Conservation (phyloP, 2,329 filamentous ascomycete genomes). For the Claviceps sp. region DNA sequence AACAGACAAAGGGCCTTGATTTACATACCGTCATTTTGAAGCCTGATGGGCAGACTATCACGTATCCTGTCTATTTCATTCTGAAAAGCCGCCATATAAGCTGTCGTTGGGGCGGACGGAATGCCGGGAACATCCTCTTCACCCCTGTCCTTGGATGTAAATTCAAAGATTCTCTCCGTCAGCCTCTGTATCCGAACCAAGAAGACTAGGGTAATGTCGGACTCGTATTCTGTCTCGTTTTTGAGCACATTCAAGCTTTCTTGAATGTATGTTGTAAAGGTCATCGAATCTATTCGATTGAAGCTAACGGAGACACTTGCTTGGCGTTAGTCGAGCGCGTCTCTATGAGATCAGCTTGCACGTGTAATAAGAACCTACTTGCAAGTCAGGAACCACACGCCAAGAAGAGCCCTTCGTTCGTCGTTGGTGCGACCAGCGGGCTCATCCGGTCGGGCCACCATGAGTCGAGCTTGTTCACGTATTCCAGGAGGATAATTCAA, state of each 20-base stretch:
- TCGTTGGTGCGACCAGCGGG: constrained; percentile 31
- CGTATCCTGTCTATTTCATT: constrained; percentile 30
- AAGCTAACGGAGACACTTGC: constrained; percentile 28
- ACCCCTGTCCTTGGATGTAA: constrained; percentile 22
- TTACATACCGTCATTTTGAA: constrained; percentile 27
- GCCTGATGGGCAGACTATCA: constrained; percentile 18
- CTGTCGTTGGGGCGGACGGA: constrained; percentile 27
- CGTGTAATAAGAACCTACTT: constrained; percentile 24
- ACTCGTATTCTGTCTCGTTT: constrained; percentile 28
- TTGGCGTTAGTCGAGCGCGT: not conserved
- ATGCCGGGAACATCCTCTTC: constrained; percentile 21
- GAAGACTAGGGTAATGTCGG: constrained; percentile 31
- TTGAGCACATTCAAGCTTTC: constrained; percentile 35
- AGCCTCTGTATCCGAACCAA: constrained; percentile 36
- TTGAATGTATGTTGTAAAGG: constrained; percentile 38
- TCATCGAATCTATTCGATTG: constrained; percentile 32
- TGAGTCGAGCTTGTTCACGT: constrained; percentile 28
- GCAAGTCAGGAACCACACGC: constrained; percentile 40
- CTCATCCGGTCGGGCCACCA: constrained; percentile 26
- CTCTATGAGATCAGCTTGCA: not conserved
- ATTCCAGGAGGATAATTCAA: constrained; percentile 27
- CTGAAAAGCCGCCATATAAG: constrained; percentile 33
- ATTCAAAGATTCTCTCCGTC: constrained; percentile 33
- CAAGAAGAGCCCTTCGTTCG: constrained; percentile 37
- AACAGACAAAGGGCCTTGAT: not conserved